These are phyloP conservation scores for Carex parvula DNA, from an alignment of 176 grass and related monocot species.

Conservation along the genomic window DNA sequence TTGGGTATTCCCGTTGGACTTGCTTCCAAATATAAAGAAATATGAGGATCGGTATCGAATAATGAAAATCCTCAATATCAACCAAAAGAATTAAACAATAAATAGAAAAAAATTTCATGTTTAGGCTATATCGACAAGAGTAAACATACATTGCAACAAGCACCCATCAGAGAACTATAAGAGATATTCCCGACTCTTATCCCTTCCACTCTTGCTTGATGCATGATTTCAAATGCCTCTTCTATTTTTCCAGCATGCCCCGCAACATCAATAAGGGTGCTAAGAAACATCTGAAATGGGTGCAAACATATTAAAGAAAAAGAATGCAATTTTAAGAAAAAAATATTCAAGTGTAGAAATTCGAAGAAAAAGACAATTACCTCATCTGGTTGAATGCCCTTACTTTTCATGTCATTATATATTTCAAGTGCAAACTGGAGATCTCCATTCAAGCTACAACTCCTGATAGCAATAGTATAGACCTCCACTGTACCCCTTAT, in stretches of 20 bases:
- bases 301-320: constrained; percentile 31
- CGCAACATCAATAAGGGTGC: constrained; percentile 89
- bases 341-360: constrained; percentile 20
- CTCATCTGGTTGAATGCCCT: constrained; percentile 89
- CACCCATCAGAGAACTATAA: constrained; percentile 95
- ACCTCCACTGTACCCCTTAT: constrained; percentile 93
- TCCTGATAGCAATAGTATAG: constrained; percentile 92
- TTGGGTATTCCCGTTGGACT: background rate
- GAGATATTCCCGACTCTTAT: constrained; percentile 62
- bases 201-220: constrained; percentile 78
- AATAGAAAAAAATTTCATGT: background rate
- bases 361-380: constrained; percentile 40
- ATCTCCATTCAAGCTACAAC: constrained; percentile 89
- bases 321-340: background rate
- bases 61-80: background rate
- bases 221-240: constrained; percentile 83
- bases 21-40: background rate
- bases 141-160: constrained; percentile 91
- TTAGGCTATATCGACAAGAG: constrained; percentile 19
- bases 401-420: constrained; percentile 95
- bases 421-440: constrained; percentile 84
- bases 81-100: background rate
- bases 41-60: background rate
- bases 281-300: constrained; percentile 82
- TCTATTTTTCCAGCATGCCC: constrained; percentile 83